Conservation (phyloP, 495 filamentous ascomycete species). For the Endocarpon pusillum region DNA sequence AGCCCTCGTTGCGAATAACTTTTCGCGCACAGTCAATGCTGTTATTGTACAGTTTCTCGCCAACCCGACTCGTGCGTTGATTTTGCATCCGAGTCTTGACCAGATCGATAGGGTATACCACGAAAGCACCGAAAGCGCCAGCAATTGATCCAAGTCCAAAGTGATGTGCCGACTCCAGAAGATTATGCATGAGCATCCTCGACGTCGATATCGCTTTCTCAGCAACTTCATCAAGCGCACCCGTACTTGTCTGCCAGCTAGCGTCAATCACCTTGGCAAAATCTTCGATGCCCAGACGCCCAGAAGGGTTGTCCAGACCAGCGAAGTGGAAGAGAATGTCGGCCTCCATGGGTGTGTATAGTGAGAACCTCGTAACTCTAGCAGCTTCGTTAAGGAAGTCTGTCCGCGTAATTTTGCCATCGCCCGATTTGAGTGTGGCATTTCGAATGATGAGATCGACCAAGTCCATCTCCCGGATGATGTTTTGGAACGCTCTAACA, state of each 20-base stretch:
- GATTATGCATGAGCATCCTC: slow-evolving; percentile 37
- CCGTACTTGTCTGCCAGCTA: slow-evolving; percentile 51
- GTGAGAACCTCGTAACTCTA: slow-evolving; percentile 72
- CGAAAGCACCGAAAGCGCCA: slow-evolving; percentile 93
- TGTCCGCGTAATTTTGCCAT: slow-evolving; percentile 82
- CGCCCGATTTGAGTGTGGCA: slow-evolving; percentile 63
- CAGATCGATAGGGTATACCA: slow-evolving; percentile 97
- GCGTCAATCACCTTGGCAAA: slow-evolving; percentile 92
- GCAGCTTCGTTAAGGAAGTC: slow-evolving; percentile 94
- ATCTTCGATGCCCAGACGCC: slow-evolving; percentile 61
- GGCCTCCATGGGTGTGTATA: slow-evolving; percentile 97
- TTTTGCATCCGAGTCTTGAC: slow-evolving; percentile 99
- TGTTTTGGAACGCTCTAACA: slow-evolving; percentile 91
- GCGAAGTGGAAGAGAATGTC: slow-evolving; percentile 99
- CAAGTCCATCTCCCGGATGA: slow-evolving; percentile 93
- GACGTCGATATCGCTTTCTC: slow-evolving; percentile 29
- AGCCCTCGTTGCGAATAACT: slow-evolving; percentile 82
- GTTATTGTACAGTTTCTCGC: slow-evolving; percentile 87
- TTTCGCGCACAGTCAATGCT: slow-evolving; percentile 84
- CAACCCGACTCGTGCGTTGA: slow-evolving; percentile 64
- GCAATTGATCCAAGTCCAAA: slow-evolving; percentile 78
- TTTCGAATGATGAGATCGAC: slow-evolving; percentile 81
- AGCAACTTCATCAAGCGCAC: slow-evolving; percentile 26
- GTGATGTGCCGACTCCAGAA: slow-evolving; percentile 70
- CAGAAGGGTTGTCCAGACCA: slow-evolving; percentile 73